Evolutionary conservation across 768 basidiomycete genomes (phyloP).

Genomic region (Chlorophyllum brunneum): DNA sequence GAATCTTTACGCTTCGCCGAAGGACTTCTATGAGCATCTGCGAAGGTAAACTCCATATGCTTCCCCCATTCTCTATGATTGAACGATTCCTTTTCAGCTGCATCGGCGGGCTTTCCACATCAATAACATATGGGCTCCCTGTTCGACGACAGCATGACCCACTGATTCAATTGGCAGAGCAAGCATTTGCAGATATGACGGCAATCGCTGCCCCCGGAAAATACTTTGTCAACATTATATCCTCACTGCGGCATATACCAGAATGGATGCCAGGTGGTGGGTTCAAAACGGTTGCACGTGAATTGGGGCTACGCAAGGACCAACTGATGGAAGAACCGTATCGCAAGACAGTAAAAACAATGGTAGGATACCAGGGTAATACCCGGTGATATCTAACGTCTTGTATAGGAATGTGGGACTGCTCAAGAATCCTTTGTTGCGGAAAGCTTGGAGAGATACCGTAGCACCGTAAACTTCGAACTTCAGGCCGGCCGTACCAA

Average conservation of each 20-base stretch:
- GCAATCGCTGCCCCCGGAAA: not conserved
- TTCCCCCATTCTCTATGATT: not conserved
- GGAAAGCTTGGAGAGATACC: not conserved
- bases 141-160: not conserved
- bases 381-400: not conserved
- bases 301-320: not conserved
- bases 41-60: not conserved
- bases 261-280: constrained; percentile 13
- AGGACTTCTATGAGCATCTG: constrained; percentile 1
- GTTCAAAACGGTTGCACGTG: constrained; percentile 1
- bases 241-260: constrained; percentile 7
- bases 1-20: not conserved
- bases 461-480: not conserved
- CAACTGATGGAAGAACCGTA: constrained; percentile 1
- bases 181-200: not conserved
- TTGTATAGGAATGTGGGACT: not conserved
- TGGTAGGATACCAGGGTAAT: no score
- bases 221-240: constrained; percentile 7
- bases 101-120: not conserved
- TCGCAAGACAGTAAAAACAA: not conserved
- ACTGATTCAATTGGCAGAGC: not conserved
- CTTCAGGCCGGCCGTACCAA: not conserved
- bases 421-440: not conserved
- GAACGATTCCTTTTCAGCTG: not conserved
- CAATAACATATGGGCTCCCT: constrained; percentile 10